Base-by-base conservation (phyloP, 2,329 filamentous ascomycete species). In the Diaporthe longicolla region DNA sequence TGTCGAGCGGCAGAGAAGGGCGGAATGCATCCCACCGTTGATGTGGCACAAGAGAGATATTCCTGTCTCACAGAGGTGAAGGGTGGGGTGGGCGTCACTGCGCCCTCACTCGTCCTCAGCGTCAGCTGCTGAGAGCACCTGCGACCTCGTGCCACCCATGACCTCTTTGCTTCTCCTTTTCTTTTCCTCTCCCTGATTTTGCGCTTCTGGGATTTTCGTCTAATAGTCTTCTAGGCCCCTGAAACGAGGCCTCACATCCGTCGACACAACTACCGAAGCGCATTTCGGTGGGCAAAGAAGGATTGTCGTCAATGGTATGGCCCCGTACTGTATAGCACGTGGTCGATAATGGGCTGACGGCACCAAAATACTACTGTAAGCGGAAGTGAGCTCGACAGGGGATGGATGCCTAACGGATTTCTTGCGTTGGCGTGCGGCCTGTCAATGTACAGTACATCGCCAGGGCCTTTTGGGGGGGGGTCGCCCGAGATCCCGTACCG, bases 1-100 rank as follows among this genome's bases (percentile, higher is more conserved):
- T 52, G 45, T 66, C 45, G 63, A 52, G 45, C 61, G 61, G 26
- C 61, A 50, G 29, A 66, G 61, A 66, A 50, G 63, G n/a, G 63
- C 63, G 63, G 45, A 66, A 66, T 66, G 29, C 63, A 32, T 52
- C 63, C 45, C 45, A 52, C 45, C 45, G 63, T 52, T 66, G 29
- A 32, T 24, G 63, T 66, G 48, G 63, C 63, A 66, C 63, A n/a
- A 52, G 63, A 66, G 63, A 66, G 63, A 66, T 66, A 66, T 66
- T 40, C 63, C 32, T 66, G 63, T 66, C 63, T 66, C 63, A 52
- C 61, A 52, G 21, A 50, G n/a, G 61, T 50, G 29, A 10, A 52
- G 35, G 61, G 45, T 40, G 19, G 15, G 13, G 50, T 29, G 52
- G 52, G 21, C 21, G 26, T 7, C 17, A 26, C 43, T n/a, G 29